A percentile compares a stretch with the other conserved stretches of the same genome.
Evolutionary conservation across 1,139 yeast species (phyloP).

Genomic region (Kurtzmaniella quercitrusa): DNA sequence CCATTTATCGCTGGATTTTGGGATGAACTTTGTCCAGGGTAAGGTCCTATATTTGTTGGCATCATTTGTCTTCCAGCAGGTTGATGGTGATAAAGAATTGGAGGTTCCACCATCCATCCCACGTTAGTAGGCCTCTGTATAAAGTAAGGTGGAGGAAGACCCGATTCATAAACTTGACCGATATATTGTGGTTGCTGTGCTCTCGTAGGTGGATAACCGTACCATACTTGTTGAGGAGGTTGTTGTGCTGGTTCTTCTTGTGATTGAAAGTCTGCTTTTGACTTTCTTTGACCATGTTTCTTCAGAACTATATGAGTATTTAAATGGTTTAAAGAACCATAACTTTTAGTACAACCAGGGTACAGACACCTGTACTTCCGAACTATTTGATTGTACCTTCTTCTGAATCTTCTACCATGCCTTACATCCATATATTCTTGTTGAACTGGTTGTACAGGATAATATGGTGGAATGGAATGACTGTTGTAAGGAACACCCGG

Average conservation of each 20-base stretch:
- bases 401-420: slow-evolving; percentile 49
- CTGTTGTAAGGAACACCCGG: not conserved
- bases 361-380: slow-evolving; percentile 61
- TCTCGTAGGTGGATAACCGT: slow-evolving; percentile 1
- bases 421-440: slow-evolving; percentile 14
- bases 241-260: slow-evolving; percentile 13
- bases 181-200: slow-evolving; percentile 1
- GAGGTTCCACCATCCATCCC: slow-evolving; percentile 3
- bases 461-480: slow-evolving; percentile 3
- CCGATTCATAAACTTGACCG: slow-evolving; percentile 2
- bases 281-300: slow-evolving; percentile 65
- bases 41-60: slow-evolving; percentile 1
- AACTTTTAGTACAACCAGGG: slow-evolving; percentile 62
- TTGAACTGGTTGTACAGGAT: slow-evolving; percentile 6
- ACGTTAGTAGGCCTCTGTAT: slow-evolving; percentile 1
- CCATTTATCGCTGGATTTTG: slow-evolving; percentile 2
- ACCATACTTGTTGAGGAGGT: slow-evolving; percentile 2
- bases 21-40: not conserved
- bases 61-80: slow-evolving; percentile 1
- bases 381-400: slow-evolving; percentile 67
- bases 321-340: slow-evolving; percentile 73
- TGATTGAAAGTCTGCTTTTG: slow-evolving; percentile 59
- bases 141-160: slow-evolving; percentile 1
- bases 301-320: slow-evolving; percentile 75
- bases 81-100: slow-evolving; percentile 2